Base-by-base conservation (phyloP, 2,329 filamentous ascomycete species). In the Sordariomycetes sp. region DNA sequence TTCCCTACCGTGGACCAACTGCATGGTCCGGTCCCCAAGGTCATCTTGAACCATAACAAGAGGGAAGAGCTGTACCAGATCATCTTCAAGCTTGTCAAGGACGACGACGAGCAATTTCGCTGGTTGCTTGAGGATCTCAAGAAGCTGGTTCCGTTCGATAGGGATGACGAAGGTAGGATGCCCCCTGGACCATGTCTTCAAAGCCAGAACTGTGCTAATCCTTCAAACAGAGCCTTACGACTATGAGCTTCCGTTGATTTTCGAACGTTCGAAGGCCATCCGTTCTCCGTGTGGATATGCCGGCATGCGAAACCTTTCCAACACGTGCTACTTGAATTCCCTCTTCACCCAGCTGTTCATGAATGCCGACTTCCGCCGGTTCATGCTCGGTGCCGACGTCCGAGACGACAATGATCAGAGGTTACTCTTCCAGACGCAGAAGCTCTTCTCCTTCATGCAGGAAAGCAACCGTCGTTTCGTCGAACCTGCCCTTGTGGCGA, bases 261-360 rank as follows among this genome's bases (percentile, higher is more conserved):
- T 89, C 61, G 88, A 93, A 55, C 79, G 86, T 37, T 72, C 71
- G 46, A 85, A 82, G 65, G 81, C 83, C 18, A 80, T 95, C n/a
- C 84, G 90, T 61, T 85, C 89, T 1, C 73, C 82, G 1, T 88
- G 88, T 61, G 91, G 90, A 22, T 96, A 96, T 68, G 84, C 88
- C n/a, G 94, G 94, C 1, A 72, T 99, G n/a, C 81, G 81, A 59
- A 99, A 99, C 66, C 79, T 97, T 18, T 94, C 90, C 11, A 96
- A 97, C 68, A 97, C 95, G 0, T 99, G 94, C 72, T 99, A 99
- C 69, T 81, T 97, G 68, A 99, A 99, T 69, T 97, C 94, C 0
- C 76, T 99, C 0, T 80, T 97, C 61, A 93, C 91, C 0, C 94
- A 99, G 68, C 81, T 99, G 0, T 99, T 93, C 75, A 97, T 97